Percentiles rank a stretch among this genome's conserved stretches.
Conservation (phyloP, 2,329 filamentous ascomycete species). For the Neofusicoccum ribis region DNA sequence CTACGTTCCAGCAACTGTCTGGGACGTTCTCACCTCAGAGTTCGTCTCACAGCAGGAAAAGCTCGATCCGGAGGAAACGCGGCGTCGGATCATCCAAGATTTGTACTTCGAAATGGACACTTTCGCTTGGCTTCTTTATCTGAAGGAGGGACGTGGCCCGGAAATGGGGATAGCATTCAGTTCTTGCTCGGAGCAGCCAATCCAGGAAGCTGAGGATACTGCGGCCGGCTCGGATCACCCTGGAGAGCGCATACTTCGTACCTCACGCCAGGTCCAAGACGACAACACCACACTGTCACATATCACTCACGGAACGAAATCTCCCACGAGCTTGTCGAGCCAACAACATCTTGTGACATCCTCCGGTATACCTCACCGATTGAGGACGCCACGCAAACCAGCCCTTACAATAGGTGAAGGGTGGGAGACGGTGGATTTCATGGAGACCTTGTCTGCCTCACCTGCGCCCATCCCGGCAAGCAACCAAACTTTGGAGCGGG, state of each 20-base stretch:
- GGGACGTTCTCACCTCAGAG: conserved; percentile 5
- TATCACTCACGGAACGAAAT: neutral
- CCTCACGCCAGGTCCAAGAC: neutral
- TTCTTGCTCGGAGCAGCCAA: too few relatives aligned
- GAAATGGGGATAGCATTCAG: neutral
- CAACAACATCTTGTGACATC: too few relatives aligned
- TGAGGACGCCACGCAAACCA: neutral
- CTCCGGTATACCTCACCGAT: neutral
- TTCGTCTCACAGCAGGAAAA: neutral
- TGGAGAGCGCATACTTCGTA: neutral
- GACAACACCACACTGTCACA: neutral
- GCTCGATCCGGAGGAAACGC: neutral
- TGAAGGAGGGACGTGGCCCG: neutral
- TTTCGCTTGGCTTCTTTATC: neutral
- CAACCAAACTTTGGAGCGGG: neutral
- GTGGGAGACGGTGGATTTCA: neutral
- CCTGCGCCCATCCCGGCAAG: neutral
- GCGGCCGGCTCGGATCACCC: neutral
- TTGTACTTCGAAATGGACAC: conserved; percentile 10
- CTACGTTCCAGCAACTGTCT: neutral
- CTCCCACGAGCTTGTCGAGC: neutral
- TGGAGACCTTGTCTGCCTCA: neutral
- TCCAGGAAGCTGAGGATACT: neutral
- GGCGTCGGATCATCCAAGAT: neutral
- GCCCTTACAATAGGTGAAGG: neutral